A percentile compares a stretch with the other conserved stretches of the same genome.
Evolutionary conservation across 1,284 basidiomycete genomes (phyloP).

Genomic region (Microbotryum silenes-acaulis): DNA sequence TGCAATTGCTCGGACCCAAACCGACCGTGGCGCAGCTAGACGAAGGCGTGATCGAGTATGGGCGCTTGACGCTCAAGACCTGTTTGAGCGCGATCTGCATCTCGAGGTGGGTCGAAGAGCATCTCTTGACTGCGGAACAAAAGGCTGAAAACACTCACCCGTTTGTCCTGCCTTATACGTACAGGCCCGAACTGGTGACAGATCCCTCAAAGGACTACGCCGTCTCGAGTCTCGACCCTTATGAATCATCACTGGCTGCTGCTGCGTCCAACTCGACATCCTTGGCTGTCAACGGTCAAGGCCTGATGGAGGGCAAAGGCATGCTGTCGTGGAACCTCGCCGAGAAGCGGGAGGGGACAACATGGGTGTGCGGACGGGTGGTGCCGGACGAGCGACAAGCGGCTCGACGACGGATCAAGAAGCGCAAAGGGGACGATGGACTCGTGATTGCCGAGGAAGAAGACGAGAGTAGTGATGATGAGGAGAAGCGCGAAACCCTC

Average conservation of each 20-base stretch:
- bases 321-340: slow-evolving; percentile 33
- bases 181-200: slow-evolving; percentile 28
- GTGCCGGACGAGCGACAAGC: neutral
- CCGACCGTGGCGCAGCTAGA: neutral
- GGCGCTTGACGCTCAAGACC: slow-evolving; percentile 29
- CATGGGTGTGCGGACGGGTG: slow-evolving; percentile 24
- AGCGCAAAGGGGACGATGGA: slow-evolving; percentile 8
- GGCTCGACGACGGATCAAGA: slow-evolving; percentile 11
- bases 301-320: slow-evolving; percentile 31
- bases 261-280: neutral
- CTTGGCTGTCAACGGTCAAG: slow-evolving; percentile 1
- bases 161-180: neutral
- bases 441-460: slow-evolving; percentile 1
- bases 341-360: slow-evolving; percentile 31
- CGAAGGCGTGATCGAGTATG: slow-evolving; percentile 17
- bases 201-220: slow-evolving; percentile 30
- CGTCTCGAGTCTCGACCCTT: slow-evolving; percentile 30
- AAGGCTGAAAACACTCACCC: neutral
- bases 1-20: slow-evolving; percentile 17
- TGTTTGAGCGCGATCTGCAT: slow-evolving; percentile 31
- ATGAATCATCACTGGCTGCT: slow-evolving; percentile 21
- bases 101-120: slow-evolving; percentile 9
- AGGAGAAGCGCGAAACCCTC: slow-evolving; percentile 25
- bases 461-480: slow-evolving; percentile 12
- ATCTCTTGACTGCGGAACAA: neutral